These are phyloP conservation scores for Stentor coeruleus DNA, from an alignment of 73 alveolate species.

Conservation along the genomic window DNA sequence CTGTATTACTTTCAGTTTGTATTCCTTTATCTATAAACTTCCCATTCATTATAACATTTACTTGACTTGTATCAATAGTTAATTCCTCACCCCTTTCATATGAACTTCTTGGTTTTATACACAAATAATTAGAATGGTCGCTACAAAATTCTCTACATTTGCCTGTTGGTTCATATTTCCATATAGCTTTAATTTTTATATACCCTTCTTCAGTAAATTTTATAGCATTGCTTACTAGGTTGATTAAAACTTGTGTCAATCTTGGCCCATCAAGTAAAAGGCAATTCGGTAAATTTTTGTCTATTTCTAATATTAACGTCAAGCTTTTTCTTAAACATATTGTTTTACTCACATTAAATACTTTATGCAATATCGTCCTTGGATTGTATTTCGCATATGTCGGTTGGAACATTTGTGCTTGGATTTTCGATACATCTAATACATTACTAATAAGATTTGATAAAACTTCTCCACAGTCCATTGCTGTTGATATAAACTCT, in stretches of 20 bases:
- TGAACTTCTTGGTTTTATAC: background rate
- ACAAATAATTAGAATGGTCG: background rate
- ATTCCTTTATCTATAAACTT: background rate
- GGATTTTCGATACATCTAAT: conserved; percentile 40
- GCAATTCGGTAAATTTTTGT: conserved; percentile 4
- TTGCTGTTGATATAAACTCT: conserved; percentile 23
- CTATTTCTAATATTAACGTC: conserved; percentile 24
- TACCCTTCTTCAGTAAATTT: conserved; percentile 47
- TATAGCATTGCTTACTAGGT: conserved; percentile 45
- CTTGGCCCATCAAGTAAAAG: conserved; percentile 30
- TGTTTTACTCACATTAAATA: background rate
- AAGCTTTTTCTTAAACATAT: conserved; percentile 27
- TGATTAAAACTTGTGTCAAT: conserved; percentile 40
- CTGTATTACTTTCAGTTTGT: background rate
- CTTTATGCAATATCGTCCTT: background rate
- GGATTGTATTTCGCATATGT: background rate
- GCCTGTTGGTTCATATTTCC: conserved; percentile 9
- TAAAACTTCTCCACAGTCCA: conserved; percentile 35
- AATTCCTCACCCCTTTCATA: background rate
- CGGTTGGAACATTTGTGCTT: conserved; percentile 30
- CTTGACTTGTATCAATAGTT: background rate
- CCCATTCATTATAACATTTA: background rate
- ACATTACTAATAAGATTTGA: conserved; percentile 43
- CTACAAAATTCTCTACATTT: background rate
- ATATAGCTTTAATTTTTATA: conserved; percentile 27